phyloP scores from a whole-genome alignment of 2,329 filamentous ascomycete genomes.

The Hymenoscyphus albidus region DNA sequence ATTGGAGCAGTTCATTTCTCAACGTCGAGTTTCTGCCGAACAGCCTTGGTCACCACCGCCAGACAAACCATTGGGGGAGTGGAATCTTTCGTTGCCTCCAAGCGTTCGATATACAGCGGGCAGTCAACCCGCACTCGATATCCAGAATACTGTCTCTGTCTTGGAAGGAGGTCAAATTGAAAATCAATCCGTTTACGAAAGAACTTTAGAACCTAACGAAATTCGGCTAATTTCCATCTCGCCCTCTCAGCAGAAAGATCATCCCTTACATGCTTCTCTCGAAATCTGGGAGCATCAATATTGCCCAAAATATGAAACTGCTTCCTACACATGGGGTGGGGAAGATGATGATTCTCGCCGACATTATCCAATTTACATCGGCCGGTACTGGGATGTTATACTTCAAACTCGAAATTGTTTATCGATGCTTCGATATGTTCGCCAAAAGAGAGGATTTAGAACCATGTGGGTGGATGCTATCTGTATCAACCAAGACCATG shows the following conservation, averaged over 20 bases:
- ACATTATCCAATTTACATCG: conserved; percentile 26
- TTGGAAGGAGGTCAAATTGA: not conserved
- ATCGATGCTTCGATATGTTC: conserved; percentile 25
- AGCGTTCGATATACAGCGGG: not conserved
- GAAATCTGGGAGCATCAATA: not conserved
- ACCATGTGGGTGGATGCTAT: conserved; percentile 10
- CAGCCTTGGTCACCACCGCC: not conserved
- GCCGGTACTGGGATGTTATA: conserved; percentile 30
- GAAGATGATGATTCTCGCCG: conserved; percentile 27
- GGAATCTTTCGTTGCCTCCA: conserved; percentile 2
- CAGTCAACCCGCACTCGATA: not conserved
- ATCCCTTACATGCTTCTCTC: not conserved
- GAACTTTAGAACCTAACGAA: not conserved
- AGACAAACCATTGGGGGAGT: not conserved
- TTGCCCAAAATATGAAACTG: conserved; percentile 33
- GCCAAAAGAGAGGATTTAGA: conserved; percentile 14
- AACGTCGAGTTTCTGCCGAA: not conserved
- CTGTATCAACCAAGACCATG: conserved; percentile 27
- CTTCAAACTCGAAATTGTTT: conserved; percentile 33
- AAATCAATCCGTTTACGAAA: not conserved
- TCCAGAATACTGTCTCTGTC: not conserved
- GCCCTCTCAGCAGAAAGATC: not conserved
- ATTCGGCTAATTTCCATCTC: not conserved
- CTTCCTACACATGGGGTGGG: conserved; percentile 34
- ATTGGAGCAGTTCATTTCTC: not conserved